Evolutionary conservation across 1,139 yeast species (phyloP).

Genomic region (Diutina rugosa): DNA sequence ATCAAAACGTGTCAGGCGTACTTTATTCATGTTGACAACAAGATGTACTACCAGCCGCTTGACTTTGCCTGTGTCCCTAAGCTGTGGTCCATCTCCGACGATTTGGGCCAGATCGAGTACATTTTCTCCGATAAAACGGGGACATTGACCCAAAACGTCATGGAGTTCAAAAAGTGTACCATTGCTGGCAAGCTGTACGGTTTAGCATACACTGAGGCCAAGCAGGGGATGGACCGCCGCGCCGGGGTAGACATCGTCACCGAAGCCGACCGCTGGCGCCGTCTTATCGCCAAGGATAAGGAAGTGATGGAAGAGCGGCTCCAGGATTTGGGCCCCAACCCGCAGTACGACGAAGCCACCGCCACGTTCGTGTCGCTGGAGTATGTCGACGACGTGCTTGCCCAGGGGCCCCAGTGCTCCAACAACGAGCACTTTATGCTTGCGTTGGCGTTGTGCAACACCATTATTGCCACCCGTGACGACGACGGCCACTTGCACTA

Average conservation of each 20-base stretch:
- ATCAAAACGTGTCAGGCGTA: conserved; percentile 47
- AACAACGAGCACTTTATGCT: conserved; percentile 38
- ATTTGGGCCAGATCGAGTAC: conserved; percentile 52
- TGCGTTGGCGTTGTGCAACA: conserved; percentile 43
- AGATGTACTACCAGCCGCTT: conserved; percentile 36
- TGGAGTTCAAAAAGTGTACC: conserved; percentile 53
- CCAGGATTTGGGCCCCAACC: conserved; percentile 4
- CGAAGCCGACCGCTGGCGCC: conserved; percentile 38
- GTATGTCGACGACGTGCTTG: conserved; percentile 26
- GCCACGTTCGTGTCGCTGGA: conserved; percentile 28
- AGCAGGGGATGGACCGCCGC: conserved; percentile 56
- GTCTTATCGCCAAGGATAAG: conserved; percentile 46
- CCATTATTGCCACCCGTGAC: conserved; percentile 50
- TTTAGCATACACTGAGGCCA: conserved; percentile 49
- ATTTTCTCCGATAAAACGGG: conserved; percentile 53
- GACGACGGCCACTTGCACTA: conserved; percentile 23
- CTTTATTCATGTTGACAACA: conserved; percentile 20
- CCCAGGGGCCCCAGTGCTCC: conserved; percentile 20
- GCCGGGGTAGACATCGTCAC: conserved; percentile 68
- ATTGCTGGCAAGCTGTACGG: conserved; percentile 42
- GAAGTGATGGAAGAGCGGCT: conserved; percentile 26
- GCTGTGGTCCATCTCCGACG: conserved; percentile 52
- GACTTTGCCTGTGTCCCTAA: conserved; percentile 52
- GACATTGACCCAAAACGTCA: conserved; percentile 45
- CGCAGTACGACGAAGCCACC: conserved; percentile 29